Base-by-base conservation (phyloP, 345 rosid genomes). In the Gossypium thurberi region DNA sequence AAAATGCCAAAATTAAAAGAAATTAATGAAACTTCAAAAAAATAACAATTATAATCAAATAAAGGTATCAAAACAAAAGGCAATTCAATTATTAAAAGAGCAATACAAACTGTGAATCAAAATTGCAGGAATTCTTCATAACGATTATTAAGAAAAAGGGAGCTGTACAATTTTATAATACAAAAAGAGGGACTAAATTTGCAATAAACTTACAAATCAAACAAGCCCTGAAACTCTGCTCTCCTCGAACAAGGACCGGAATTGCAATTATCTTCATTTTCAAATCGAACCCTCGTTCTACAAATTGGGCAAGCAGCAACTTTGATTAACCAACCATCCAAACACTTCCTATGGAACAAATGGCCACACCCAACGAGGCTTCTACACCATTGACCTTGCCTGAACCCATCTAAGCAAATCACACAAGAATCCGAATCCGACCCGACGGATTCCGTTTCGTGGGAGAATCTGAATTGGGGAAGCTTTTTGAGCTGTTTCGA, bases 361-460 rank as follows among this genome's bases (percentile, higher is more conserved):
- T 94, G 98, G 9, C 95, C 93, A 48, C 98, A 94, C 4, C 80
- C 83, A n/a, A 47, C 75, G 13, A 94, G 84, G 43, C 71, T 80
- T 74, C 98, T 70, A 78, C 98, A 94, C 97, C 95, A 88, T 79
- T 94, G 96, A 9, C 96, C 98, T 69, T 79, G 85, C 77, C 77
- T 83, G 28, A 92, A 81, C 62, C 76, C 91, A 6, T 95, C 96
- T 72, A 95, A 80, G 69, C 98, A 94, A 12, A 94, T 84, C 26
- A 85, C 95, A 62, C 99, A 95, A 11, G 60, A 20, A 46, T 82
- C 88, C 18, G 71, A 74, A 51, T 82, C 85, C n/a, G 37, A 75
- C 26, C 62, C 71, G 17, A 33, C 20, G 13, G 75, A 23, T 26
- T 59, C 78, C 26, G 18, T 69, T 48, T 66, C 73, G 33, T 48